These are phyloP conservation scores for Penicillium hordei DNA, from an alignment of 2,329 filamentous ascomycete genomes.

Conservation along the genomic window DNA sequence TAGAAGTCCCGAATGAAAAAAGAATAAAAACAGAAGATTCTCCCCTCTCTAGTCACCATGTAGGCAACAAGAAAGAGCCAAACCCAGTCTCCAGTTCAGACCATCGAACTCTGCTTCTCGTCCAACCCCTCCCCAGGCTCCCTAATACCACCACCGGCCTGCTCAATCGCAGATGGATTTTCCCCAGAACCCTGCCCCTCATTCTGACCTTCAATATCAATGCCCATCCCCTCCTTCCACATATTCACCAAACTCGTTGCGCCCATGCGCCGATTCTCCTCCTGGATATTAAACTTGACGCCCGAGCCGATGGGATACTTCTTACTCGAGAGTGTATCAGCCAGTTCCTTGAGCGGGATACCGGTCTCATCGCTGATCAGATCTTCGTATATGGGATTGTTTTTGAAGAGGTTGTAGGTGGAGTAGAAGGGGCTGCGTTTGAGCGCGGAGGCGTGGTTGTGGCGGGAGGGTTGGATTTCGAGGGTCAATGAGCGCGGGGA, in stretches of 20 bases:
- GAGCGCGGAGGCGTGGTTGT: slow-evolving; percentile 32
- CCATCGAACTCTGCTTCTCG: not conserved
- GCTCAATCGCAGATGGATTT: not conserved
- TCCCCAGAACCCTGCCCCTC: no score
- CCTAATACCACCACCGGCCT: not conserved
- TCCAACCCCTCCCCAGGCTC: not conserved
- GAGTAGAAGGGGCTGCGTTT: slow-evolving; percentile 36
- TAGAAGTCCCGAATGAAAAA: no score
- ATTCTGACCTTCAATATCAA: not conserved
- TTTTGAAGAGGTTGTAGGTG: slow-evolving; percentile 25
- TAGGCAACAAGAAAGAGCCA: not conserved
- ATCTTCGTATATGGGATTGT: slow-evolving; percentile 30
- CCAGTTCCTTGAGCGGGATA: slow-evolving; percentile 31
- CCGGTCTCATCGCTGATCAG: slow-evolving; percentile 23
- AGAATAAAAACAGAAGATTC: no score
- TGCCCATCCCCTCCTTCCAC: slow-evolving; percentile 22
- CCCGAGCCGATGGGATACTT: slow-evolving; percentile 24
- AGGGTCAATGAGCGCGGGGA: slow-evolving; percentile 22
- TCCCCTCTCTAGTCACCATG: not conserved
- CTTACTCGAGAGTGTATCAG: slow-evolving; percentile 32
- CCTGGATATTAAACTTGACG: slow-evolving; percentile 21
- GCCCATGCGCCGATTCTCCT: slow-evolving; percentile 26
- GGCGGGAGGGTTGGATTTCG: slow-evolving; percentile 27
- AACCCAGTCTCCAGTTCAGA: not conserved
- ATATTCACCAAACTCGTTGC: slow-evolving; percentile 28